Evolutionary conservation across 257 asterid species (phyloP).

Genomic region (Plantago major): DNA sequence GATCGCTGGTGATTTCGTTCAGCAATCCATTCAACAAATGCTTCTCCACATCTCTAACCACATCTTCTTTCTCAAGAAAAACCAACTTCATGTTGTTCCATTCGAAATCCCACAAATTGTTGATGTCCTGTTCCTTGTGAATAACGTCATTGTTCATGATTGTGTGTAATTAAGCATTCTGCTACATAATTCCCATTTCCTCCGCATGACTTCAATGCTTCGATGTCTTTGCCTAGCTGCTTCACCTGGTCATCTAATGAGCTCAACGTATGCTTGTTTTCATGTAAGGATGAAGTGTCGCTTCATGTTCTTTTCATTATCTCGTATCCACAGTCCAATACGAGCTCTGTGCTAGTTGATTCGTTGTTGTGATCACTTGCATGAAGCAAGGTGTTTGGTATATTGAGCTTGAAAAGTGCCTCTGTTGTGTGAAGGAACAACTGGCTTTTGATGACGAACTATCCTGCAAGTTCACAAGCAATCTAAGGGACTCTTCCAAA

Average conservation of each 20-base stretch:
- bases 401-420: conserved; percentile 80
- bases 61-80: conserved; percentile 50
- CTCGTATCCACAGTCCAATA: conserved; percentile 64
- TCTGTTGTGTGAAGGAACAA: conserved; percentile 71
- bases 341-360: conserved; percentile 40
- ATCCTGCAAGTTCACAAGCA: conserved; percentile 71
- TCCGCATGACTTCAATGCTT: conserved; percentile 38
- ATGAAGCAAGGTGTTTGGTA: conserved; percentile 57
- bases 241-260: conserved; percentile 65
- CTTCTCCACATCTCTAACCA: conserved; percentile 59
- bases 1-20: background rate
- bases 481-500: conserved; percentile 74
- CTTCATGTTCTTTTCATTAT: conserved; percentile 62
- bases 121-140: conserved; percentile 38
- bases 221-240: conserved; percentile 57
- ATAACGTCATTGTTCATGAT: conserved; percentile 61
- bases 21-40: background rate
- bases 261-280: conserved; percentile 23
- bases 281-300: conserved; percentile 33
- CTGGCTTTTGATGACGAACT: conserved; percentile 57
- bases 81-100: conserved; percentile 44
- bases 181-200: conserved; percentile 35
- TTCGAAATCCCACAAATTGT: conserved; percentile 73
- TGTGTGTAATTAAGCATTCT: conserved; percentile 34
- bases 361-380: conserved; percentile 37